Conservation (phyloP, 2,329 filamentous ascomycete genomes). For the Colletotrichum sp. region DNA sequence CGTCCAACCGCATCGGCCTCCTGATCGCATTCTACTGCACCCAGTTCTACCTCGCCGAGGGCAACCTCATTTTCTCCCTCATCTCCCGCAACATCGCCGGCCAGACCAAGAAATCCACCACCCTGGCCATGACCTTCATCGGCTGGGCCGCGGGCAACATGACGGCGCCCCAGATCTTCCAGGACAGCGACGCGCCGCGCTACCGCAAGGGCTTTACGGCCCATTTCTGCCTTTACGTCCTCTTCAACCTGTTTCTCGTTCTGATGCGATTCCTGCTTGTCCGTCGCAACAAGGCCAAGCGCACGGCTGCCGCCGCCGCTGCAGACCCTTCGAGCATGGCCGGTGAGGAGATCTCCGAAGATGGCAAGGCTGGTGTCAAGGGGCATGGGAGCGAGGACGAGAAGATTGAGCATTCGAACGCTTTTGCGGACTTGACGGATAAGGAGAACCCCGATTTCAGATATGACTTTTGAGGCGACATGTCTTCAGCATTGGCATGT, state of each 20-base stretch:
- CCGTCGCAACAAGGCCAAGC: slow-evolving; percentile 25
- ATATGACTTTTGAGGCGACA: slow-evolving; percentile 3
- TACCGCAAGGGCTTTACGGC: slow-evolving; percentile 48
- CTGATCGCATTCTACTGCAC: slow-evolving; percentile 48
- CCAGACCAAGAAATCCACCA: slow-evolving; percentile 70
- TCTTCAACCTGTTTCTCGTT: slow-evolving; percentile 34
- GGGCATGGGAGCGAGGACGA: not conserved
- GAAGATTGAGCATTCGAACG: slow-evolving; percentile 20
- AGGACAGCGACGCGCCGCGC: slow-evolving; percentile 57
- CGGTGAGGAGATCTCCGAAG: not conserved
- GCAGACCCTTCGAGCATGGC: not conserved
- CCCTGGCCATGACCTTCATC: slow-evolving; percentile 48
- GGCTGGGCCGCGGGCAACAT: slow-evolving; percentile 58
- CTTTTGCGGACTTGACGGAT: slow-evolving; percentile 25
- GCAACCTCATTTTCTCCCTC: slow-evolving; percentile 67
- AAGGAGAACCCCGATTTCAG: slow-evolving; percentile 24
- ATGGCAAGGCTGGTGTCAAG: not conserved
- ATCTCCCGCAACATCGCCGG: slow-evolving; percentile 73
- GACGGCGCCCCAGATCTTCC: slow-evolving; percentile 69
- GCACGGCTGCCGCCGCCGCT: not conserved
- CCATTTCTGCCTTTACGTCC: slow-evolving; percentile 38
- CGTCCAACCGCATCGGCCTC: slow-evolving; percentile 38
- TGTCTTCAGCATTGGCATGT: not conserved
- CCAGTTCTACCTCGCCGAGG: slow-evolving; percentile 45
- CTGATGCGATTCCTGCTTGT: slow-evolving; percentile 27